phyloP scores from a whole-genome alignment of 768 basidiomycete species.

The Tulasnella sp. region DNA sequence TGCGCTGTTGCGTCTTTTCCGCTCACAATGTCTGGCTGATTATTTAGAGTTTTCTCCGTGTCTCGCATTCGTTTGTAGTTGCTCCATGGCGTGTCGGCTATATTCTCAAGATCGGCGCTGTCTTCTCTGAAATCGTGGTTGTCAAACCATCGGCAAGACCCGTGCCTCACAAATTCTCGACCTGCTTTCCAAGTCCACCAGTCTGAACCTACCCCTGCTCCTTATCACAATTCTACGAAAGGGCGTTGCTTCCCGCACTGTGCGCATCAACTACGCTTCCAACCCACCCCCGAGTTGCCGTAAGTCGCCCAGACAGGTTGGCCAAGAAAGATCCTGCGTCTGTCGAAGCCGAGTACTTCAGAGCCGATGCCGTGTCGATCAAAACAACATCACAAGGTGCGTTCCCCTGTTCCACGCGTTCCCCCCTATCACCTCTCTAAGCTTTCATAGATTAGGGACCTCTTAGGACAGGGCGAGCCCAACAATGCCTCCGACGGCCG shows the following conservation, averaged over 20 bases:
- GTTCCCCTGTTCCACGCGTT: too few relatives aligned
- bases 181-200: too few relatives aligned
- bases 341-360: conserved; percentile 27
- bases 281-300: conserved; percentile 35
- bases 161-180: conserved; percentile 1
- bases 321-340: conserved; percentile 3
- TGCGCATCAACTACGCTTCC: conserved; percentile 29
- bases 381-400: too few relatives aligned
- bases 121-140: conserved; percentile 20
- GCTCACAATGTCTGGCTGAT: neutral
- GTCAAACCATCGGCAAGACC: conserved; percentile 21
- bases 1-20: conserved; percentile 38
- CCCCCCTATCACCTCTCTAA: neutral
- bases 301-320: conserved; percentile 24
- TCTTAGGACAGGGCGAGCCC: conserved; percentile 22
- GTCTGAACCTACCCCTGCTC: neutral
- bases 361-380: too few relatives aligned
- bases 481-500: conserved; percentile 29
- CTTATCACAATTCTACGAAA: conserved; percentile 8
- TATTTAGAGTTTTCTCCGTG: conserved; percentile 45
- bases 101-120: conserved; percentile 44
- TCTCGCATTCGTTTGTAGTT: conserved; percentile 50
- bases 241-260: neutral
- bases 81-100: conserved; percentile 53
- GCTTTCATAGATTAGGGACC: too few relatives aligned